Conservation (phyloP, 225 moss, liverwort and hornwort genomes). For the Marchantia paleacea region DNA sequence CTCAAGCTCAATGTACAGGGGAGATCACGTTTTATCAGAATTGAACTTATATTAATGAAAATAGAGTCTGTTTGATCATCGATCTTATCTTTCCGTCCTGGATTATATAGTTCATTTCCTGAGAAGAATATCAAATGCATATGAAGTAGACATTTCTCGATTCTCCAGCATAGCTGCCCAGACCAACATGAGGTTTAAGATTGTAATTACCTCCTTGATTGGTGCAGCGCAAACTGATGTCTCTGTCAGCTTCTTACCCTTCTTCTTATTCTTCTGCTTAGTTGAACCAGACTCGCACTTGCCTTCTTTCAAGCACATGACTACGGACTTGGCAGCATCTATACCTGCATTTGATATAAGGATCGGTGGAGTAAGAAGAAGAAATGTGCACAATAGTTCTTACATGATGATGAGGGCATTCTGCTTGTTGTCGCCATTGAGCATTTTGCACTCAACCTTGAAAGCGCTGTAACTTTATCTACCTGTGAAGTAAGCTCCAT, state of each 20-base stretch:
- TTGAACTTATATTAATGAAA: no score
- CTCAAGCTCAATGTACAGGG: background rate
- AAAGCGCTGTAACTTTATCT: background rate
- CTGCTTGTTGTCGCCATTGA: no score
- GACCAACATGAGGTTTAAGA: background rate
- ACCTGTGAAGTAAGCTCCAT: constrained; percentile 67
- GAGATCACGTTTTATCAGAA: background rate
- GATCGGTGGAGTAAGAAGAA: background rate
- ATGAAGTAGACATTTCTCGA: background rate
- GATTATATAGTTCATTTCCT: background rate
- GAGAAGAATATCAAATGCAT: background rate
- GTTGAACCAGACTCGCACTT: constrained; percentile 23
- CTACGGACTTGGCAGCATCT: constrained; percentile 39
- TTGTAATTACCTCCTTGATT: constrained; percentile 14
- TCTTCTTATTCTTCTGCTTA: constrained; percentile 1
- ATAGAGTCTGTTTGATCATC: background rate
- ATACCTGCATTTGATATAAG: constrained; percentile 32
- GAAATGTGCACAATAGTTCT: background rate
- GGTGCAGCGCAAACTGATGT: constrained; percentile 9
- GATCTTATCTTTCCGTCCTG: background rate
- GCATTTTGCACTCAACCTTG: no score
- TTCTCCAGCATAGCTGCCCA: no score
- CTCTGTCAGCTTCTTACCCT: constrained; percentile 5
- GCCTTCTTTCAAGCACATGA: constrained; percentile 26
- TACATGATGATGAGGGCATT: no score